Evolutionary conservation across 768 basidiomycete genomes (phyloP), one percentile per base, ranked within the genome.

Genomic region (Cystobasidiopsis lactophilus): DNA sequence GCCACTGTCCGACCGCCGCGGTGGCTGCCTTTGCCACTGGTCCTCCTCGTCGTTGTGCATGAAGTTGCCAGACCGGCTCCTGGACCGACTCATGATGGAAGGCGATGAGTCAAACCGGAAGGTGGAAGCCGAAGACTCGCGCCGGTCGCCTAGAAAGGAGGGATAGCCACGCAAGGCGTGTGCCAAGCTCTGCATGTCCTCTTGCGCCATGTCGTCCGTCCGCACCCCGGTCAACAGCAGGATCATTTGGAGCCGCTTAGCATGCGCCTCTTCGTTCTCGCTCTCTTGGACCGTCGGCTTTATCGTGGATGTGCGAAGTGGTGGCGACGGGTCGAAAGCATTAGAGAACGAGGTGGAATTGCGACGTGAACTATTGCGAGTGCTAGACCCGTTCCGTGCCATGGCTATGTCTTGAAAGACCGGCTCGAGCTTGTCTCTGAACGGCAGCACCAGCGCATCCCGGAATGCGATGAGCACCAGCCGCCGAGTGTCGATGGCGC

Each of bases 401-500:
- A 30, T 3, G 4, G 44, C 55, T 41, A 21, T 41, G 40, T 39
- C 40, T 19, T 40, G 38, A 41, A 39, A 56, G 39, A 29, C 9
- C 16, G 9, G 16, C 30, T 18, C 45, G 23, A 47, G 45, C 24
- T 23, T 13, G 45, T 26, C 29, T 26, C 14, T 23, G 23, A 60
- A 52, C 4, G 62, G 60, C 16, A 57, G 57, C 5, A 63, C 30
- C 47, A 63, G 54, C 5, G 54, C 43, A 49, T 63, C 62, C 13
- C 62, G 51, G 38, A 63, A 63, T 24, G 58, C 56, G 38, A 61
- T 58, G 39, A 63, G 48, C 0, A 59, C 60, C 23, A 63, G 57
- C 10, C 56, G 45, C 2, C 59, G 54, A 1, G 60, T 54, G 41
- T 61, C 59, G 45, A 63, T 57, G 5, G 58, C 44, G 1, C 58